Evolutionary conservation across 331 rosid genomes (phyloP), one percentile per base, ranked within the genome.

Genomic region (Saraca asoca): DNA sequence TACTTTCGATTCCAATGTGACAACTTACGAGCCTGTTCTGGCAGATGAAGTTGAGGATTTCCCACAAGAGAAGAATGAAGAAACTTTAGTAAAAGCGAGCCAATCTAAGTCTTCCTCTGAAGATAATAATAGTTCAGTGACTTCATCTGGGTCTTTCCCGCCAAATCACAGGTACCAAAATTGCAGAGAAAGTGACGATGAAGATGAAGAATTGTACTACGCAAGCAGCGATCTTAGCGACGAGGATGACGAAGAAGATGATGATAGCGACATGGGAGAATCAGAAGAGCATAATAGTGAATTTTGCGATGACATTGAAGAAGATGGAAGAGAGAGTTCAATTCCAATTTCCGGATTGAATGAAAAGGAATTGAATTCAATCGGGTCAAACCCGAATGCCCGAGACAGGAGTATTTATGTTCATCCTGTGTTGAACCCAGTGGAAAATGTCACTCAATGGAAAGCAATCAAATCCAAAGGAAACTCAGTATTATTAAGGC

Each of bases 401-500:
- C 82, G 98, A 69, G 95, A 90, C 48, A 85, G 99, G 71, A 86
- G 85, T 85, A 80, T 51, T 49, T 86, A 88, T 76, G 96, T 86
- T 77, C 95, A 86, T 79, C 78, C 99, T 54, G 99, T 94, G 71
- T 72, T 88, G 75, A 90, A 85, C 71, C 99, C 99, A 0, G 99
- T 90, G 11, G 97, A 94, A 64, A 90, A 94, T 38, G 82, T 94
- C 33, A 68, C 91, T 9, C 97, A 90, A 60, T 90, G 96, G 96
- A 94, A 90, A 81, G 83, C 78, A 48, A 85, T 76, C 18, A 90
- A 94, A 83, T 75, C 79, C 44, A 85, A 72, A 71, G 80, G 81
- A 48, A 72, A 69, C 56, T 37, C 73, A 52, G 31, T 3, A 24
- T 60, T 56, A 29, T 19, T 60, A 75, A 84, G 72, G 65, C 83